These are phyloP conservation scores for Paecilomyces dactylethromorphus DNA, from an alignment of 2,329 filamentous ascomycete species.

Conservation along the genomic window DNA sequence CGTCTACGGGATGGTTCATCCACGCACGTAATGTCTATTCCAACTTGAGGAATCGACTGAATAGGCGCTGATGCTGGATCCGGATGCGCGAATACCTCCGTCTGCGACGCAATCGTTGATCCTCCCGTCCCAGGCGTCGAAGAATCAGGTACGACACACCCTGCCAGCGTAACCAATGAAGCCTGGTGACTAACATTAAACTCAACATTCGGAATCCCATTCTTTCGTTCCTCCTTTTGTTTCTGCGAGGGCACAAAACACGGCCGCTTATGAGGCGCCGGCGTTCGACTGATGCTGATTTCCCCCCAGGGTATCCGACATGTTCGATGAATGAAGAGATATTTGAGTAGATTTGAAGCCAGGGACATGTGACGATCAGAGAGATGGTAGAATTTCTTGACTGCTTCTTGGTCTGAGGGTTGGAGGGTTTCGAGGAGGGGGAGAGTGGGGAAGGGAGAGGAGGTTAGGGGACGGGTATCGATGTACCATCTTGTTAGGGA, in stretches of 20 bases:
- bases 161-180: conserved; percentile 54
- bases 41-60: conserved; percentile 37
- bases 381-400: conserved; percentile 45
- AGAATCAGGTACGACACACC: conserved; percentile 29
- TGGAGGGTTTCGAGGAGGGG: conserved; percentile 36
- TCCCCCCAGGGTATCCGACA: conserved; percentile 52
- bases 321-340: conserved; percentile 50
- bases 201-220: conserved; percentile 37
- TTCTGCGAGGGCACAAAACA: conserved; percentile 43
- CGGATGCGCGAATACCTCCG: conserved; percentile 1
- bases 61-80: conserved; percentile 5
- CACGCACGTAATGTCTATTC: conserved; percentile 58
- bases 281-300: conserved; percentile 48
- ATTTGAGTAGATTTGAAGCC: conserved; percentile 56
- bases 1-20: conserved; percentile 47
- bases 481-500: conserved; percentile 38
- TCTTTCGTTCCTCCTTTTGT: conserved; percentile 8
- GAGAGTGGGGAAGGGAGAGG: conserved; percentile 18
- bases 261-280: conserved; percentile 43
- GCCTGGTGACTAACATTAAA: conserved; percentile 63
- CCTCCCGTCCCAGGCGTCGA: conserved; percentile 1
- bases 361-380: conserved; percentile 56
- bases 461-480: conserved; percentile 31
- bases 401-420: conserved; percentile 43
- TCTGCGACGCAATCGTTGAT: background rate